A percentile compares a stretch with the other conserved stretches of the same genome.
These are phyloP conservation scores for Podospora pseudopauciseta DNA, from an alignment of 495 filamentous ascomycete genomes.

Conservation along the genomic window DNA sequence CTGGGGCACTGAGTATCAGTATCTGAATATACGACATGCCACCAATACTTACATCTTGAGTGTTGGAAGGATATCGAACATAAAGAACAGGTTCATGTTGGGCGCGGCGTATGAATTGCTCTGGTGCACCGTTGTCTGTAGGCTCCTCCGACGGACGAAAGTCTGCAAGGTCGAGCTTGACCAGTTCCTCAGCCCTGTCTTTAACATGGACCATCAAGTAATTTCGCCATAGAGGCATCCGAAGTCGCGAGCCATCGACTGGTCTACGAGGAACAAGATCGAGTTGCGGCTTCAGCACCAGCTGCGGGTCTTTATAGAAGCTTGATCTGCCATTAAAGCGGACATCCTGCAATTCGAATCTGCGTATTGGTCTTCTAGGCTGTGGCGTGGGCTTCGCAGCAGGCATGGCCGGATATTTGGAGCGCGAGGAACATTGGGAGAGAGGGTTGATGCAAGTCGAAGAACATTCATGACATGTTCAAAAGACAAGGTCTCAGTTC, in stretches of 20 bases:
- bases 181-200: slow-evolving; percentile 34
- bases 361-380: slow-evolving; percentile 14
- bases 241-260: slow-evolving; percentile 19
- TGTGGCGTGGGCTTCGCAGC: slow-evolving; percentile 9
- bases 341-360: slow-evolving; percentile 26
- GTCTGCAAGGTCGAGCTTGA: slow-evolving; percentile 18
- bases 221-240: slow-evolving; percentile 18
- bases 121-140: background rate
- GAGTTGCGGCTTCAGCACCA: slow-evolving; percentile 30
- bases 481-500: no score
- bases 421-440: no score
- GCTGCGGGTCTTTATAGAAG: slow-evolving; percentile 28
- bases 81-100: background rate
- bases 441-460: no score
- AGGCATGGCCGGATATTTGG: background rate
- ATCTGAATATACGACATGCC: background rate
- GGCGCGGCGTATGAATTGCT: background rate
- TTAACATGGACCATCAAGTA: slow-evolving; percentile 34
- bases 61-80: background rate
- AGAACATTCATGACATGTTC: no score
- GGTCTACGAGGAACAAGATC: slow-evolving; percentile 18
- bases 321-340: slow-evolving; percentile 22
- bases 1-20: slow-evolving; percentile 6
- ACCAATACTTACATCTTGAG: background rate
- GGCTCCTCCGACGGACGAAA: background rate